These are phyloP conservation scores for Collybia sp. DNA, from an alignment of 768 basidiomycete genomes.

Conservation along the genomic window DNA sequence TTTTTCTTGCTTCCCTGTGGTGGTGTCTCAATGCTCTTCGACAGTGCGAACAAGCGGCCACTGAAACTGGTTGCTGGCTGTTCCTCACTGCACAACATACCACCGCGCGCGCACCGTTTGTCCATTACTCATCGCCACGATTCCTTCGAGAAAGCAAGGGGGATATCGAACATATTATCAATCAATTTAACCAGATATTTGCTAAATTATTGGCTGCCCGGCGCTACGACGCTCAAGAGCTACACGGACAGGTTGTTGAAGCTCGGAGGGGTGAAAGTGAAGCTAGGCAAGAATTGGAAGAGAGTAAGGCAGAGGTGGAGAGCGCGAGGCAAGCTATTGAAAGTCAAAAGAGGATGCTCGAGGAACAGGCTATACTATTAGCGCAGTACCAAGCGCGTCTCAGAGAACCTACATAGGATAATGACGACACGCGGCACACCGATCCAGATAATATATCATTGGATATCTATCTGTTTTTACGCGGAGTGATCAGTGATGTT, in stretches of 20 bases:
- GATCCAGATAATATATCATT: no score
- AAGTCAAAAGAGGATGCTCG: neutral
- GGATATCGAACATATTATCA: neutral
- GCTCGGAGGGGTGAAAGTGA: neutral
- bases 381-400: neutral
- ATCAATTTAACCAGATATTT: neutral
- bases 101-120: neutral
- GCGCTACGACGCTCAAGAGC: neutral
- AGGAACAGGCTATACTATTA: neutral
- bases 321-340: neutral
- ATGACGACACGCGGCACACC: no score
- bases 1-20: neutral
- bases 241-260: neutral
- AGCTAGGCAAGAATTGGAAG: neutral
- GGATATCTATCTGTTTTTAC: no score
- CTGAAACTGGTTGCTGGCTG: neutral
- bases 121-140: neutral
- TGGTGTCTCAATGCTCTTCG: neutral
- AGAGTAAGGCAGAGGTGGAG: neutral
- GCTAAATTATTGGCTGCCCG: neutral
- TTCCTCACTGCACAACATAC: neutral
- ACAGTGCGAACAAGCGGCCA: neutral
- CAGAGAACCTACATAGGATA: no score
- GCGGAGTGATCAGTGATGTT: no score
- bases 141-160: neutral